Conservation (phyloP, 2,329 filamentous ascomycete genomes). For the Arachnopeziza araneosa region DNA sequence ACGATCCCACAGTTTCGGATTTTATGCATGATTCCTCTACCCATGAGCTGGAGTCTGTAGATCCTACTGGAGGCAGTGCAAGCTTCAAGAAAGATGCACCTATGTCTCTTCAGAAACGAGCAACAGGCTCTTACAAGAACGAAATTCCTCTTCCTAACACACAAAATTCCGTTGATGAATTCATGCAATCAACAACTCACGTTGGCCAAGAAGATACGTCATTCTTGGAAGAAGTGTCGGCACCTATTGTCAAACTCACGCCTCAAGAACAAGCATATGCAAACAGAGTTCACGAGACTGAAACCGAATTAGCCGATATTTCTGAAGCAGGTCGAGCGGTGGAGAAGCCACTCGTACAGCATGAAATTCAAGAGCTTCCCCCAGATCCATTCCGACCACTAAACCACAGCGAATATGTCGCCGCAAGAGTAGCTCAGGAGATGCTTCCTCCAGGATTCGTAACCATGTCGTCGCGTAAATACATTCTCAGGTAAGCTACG, state of each 20-base stretch:
- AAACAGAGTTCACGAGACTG: conserved; percentile 14
- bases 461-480: conserved; percentile 40
- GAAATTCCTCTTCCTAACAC: not conserved
- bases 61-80: conserved; percentile 4
- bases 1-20: not conserved
- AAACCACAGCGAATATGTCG: conserved; percentile 50
- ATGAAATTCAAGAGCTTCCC: conserved; percentile 4
- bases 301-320: conserved; percentile 17
- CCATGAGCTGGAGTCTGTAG: conserved; percentile 1
- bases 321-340: conserved; percentile 11
- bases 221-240: not conserved
- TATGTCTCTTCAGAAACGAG: conserved; percentile 12
- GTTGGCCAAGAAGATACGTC: not conserved
- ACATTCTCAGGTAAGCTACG: conserved; percentile 54
- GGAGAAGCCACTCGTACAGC: not conserved
- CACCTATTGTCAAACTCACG: conserved; percentile 4
- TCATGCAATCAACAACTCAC: not conserved
- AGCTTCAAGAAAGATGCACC: conserved; percentile 11
- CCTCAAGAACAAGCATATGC: conserved; percentile 4
- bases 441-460: conserved; percentile 47
- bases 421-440: conserved; percentile 38
- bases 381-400: conserved; percentile 26
- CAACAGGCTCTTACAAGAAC: not conserved
- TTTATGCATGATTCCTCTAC: not conserved
- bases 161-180: not conserved